A percentile compares a stretch with the other conserved stretches of the same genome.
phyloP scores from a whole-genome alignment of 129 eudicot species.

The sunflower (Helianthus annuus) region DNA sequence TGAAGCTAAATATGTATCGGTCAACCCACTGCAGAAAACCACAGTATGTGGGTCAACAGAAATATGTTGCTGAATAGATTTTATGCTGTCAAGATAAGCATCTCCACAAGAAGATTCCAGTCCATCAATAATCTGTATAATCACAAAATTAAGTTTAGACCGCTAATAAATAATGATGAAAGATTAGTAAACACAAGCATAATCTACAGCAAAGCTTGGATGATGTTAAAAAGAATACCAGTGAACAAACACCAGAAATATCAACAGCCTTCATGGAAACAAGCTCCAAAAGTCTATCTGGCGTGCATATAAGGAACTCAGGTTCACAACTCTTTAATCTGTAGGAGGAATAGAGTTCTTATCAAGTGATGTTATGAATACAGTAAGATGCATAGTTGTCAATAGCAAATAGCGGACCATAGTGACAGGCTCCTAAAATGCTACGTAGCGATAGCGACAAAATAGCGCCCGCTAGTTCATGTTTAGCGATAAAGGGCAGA shows the following conservation, averaged over 20 bases:
- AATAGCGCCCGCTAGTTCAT: too few species aligned
- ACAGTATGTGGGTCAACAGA: conserved; percentile 62
- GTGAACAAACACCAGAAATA: conserved; percentile 61
- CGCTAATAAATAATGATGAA: not conserved
- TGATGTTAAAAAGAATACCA: conserved; percentile 52
- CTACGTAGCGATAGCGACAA: too few species aligned
- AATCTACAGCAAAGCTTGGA: not conserved
- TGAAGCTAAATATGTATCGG: conserved; percentile 20
- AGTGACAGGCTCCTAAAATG: too few species aligned
- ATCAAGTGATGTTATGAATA: not conserved
- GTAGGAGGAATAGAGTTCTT: not conserved
- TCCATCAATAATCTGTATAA: conserved; percentile 73
- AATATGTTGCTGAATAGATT: conserved; percentile 49
- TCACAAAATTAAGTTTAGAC: not conserved
- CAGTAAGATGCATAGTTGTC: not conserved
- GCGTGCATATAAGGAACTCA: conserved; percentile 87
- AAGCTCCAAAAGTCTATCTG: conserved; percentile 89
- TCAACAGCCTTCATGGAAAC: conserved; percentile 66
- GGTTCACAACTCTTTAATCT: conserved; percentile 88
- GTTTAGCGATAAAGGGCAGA: too few species aligned
- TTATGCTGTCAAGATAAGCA: conserved; percentile 43
- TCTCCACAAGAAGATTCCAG: conserved; percentile 43
- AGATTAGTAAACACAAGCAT: too few species aligned
- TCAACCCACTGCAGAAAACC: conserved; percentile 52
- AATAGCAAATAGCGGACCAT: too few species aligned